Evolutionary conservation across 2,329 filamentous ascomycete genomes (phyloP), one percentile per base, ranked within the genome.

Genomic region (Fusarium sp.): DNA sequence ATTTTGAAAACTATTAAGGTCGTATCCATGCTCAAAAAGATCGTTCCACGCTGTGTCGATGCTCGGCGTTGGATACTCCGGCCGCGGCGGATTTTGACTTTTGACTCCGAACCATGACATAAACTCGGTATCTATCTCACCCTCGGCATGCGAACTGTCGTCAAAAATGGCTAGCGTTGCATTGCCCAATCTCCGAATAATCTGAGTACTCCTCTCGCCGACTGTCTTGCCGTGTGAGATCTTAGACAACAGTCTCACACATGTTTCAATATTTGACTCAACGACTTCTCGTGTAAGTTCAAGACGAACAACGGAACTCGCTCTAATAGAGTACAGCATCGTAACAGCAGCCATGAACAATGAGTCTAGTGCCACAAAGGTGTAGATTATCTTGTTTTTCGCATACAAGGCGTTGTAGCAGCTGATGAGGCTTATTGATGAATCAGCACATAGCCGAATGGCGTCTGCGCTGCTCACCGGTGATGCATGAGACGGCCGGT

Each of bases 21-120:
- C 70, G 24, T 73, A 72, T 7, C 70, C 70, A 11, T 73, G 70
- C 39, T 73, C 70, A 21, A 73, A 71, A 10, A 73, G 46, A 46
- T 73, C 70, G 33, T 73, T 73, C 70, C 70, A 73, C 1, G 70
- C 70, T 8, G 70, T 62, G 12, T 73, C 70, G 29, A 73, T 73
- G 9, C 65, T 73, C 3, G 70, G 68, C 3, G 70, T 73, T 10
- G 70, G 68, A 41, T 71, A 68, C 31, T 72, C 70, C 1, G 63
- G 70, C 7, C 66, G 52, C 5, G 60, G 65, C 4, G 68, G 65
- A 8, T 73, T 69, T 15, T 71, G 70, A 24, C 65, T 63, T 11
- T 69, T 71, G 7, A 73, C 65, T 15, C 70, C 70, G 33, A 73
- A 73, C 70, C 70, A 73, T 7, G 70, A 73, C 70, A 73, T 73